Percentiles rank a stretch among this genome's conserved stretches.
Evolutionary conservation across 257 asterid genomes (phyloP).

Genomic region (Solanum rostratum): DNA sequence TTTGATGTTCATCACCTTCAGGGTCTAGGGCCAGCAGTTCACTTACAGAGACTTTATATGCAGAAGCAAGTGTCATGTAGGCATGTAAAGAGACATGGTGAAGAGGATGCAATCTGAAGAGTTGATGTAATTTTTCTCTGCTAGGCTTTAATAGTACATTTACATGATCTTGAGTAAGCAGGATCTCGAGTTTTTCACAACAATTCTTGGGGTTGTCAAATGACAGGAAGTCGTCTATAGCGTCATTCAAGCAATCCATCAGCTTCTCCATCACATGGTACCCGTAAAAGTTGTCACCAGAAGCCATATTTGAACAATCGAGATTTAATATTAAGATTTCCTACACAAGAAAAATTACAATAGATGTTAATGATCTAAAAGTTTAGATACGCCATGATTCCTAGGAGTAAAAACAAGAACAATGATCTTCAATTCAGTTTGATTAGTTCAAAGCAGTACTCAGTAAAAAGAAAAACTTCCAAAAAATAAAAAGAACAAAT

Average conservation of each 20-base stretch:
- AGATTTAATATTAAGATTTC: constrained; percentile 8
- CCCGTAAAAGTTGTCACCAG: neutral
- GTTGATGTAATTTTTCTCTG: constrained; percentile 4
- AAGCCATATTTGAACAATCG: neutral
- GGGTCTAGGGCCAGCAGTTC: constrained; percentile 20
- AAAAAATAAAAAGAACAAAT: neutral
- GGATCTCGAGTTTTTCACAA: constrained; percentile 47
- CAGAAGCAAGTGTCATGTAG: constrained; percentile 48
- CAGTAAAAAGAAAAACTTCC: neutral
- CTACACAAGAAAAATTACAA: constrained; percentile 11
- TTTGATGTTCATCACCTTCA: constrained; percentile 1
- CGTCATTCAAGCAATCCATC: constrained; percentile 20
- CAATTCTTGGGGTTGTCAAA: constrained; percentile 26
- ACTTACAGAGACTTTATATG: constrained; percentile 32
- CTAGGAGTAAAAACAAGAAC: neutral
- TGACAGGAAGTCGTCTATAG: constrained; percentile 36
- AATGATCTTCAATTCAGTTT: neutral
- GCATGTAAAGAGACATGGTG: constrained; percentile 41
- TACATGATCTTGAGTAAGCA: constrained; percentile 26
- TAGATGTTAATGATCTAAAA: neutral
- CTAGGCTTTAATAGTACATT: neutral
- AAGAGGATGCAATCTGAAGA: constrained; percentile 26
- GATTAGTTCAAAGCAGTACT: neutral
- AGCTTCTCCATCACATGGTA: constrained; percentile 13
- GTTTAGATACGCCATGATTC: neutral